Evolutionary conservation across 2,329 filamentous ascomycete genomes (phyloP), one percentile per base, ranked within the genome.

Genomic region (Neoscytalidium dimidiatum): DNA sequence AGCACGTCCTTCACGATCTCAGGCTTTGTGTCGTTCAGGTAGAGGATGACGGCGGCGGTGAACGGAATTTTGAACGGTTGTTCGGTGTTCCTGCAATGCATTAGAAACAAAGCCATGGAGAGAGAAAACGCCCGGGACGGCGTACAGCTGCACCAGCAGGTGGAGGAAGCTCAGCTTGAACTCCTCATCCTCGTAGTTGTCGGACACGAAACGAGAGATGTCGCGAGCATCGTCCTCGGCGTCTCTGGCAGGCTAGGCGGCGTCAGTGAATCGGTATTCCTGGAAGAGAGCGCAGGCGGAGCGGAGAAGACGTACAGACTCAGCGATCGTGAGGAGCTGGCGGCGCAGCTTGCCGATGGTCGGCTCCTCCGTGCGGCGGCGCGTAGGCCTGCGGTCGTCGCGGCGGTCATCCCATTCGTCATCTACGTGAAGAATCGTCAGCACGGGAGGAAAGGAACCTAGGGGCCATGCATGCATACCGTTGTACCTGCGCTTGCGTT

Each of bases 31-130:
- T 87, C 86, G 80, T 98, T 97, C 69, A 89, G 86, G 64, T 92
- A 86, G 65, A 97, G 84, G 48, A 96, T 85, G 14, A 94, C 89
- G 21, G 91, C 92, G 9, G 94, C 93, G 41, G 96, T 85, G 75
- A 97, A 98, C 0, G 95, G 94, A n/a, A 93, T 96, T 83, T 98
- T 98, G 78, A 99, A 90, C 1, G 95, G 95, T 80, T 99, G 95
- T 80, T 99, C 95, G 38, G 92, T 77, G 48, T 91, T 85, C 69
- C 85, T 88, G 52, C 33, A 23, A 26, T 66, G 6, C 11, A 44
- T 72, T 67, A 73, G 71, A 62, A 64, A 49, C n/a, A n/a, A n/a
- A n/a, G n/a, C n/a, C n/a, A 13, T 29, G 3, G 5, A 3, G 23
- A n/a, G 13, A 9, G 7, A 0, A 11, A 5, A 21, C 19, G 26